These are phyloP conservation scores for Cercospora brassicicola DNA, from an alignment of 2,329 filamentous ascomycete species.

Conservation along the genomic window DNA sequence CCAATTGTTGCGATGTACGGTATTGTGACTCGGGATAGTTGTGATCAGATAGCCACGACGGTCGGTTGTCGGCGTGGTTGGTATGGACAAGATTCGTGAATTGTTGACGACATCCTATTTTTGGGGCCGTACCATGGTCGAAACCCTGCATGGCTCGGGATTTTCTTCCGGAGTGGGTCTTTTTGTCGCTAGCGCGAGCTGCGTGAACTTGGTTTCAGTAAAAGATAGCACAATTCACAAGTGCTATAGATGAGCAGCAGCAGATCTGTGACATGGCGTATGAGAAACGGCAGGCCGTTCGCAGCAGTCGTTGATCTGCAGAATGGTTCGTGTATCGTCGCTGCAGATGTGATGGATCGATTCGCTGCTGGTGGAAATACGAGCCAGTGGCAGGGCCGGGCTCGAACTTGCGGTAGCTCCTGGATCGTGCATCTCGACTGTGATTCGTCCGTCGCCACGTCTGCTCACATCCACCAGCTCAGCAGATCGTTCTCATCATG, in stretches of 20 bases:
- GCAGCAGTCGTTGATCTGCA: not conserved
- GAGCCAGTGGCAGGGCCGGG: not conserved
- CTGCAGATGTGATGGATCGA: slow-evolving; percentile 1
- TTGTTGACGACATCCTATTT: not conserved
- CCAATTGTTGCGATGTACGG: not conserved
- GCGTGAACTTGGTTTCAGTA: not conserved
- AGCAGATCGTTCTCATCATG: not conserved
- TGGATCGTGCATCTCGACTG: not conserved
- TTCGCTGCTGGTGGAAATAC: not conserved
- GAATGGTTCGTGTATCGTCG: not conserved
- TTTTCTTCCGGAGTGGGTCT: slow-evolving; percentile 1
- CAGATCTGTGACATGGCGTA: not conserved
- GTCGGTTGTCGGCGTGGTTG: not conserved
- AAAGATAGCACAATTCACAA: not conserved
- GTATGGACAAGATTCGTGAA: not conserved
- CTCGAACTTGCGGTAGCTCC: not conserved
- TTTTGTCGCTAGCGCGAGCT: not conserved
- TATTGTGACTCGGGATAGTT: not conserved
- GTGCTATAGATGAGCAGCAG: not conserved
- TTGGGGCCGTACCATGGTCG: not conserved
- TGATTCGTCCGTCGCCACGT: not conserved
- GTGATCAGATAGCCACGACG: not conserved
- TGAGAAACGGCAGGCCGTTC: not conserved
- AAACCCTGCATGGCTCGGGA: not conserved
- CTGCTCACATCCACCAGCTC: not conserved